These are phyloP conservation scores for Conticribra weissflogii DNA, from an alignment of 108 stramenopile genomes.

Conservation along the genomic window DNA sequence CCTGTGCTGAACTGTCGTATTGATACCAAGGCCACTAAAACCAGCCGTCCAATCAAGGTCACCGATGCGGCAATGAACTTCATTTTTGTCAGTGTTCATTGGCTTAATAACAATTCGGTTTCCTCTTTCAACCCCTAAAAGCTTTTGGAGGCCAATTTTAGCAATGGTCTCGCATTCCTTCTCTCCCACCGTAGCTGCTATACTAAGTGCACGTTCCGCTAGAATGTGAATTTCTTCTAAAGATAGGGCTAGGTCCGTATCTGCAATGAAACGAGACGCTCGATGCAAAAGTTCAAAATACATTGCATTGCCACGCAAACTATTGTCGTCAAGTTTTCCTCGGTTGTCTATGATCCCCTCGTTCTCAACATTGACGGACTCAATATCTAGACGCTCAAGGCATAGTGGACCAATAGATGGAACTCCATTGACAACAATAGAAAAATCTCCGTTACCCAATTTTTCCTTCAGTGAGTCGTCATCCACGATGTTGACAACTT, in stretches of 20 bases:
- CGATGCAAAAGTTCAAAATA: not conserved
- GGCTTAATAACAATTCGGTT: not conserved
- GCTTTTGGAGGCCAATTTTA: not conserved
- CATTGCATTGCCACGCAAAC: not conserved
- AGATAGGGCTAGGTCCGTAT: not conserved
- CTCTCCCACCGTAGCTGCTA: not conserved
- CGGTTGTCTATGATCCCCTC: not conserved
- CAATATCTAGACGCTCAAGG: not conserved
- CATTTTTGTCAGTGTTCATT: not conserved
- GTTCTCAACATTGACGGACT: not conserved
- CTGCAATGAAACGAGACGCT: not conserved
- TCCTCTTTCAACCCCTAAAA: not conserved
- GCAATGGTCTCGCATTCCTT: not conserved
- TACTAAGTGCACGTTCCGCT: not conserved
- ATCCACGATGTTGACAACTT: no score
- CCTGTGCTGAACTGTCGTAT: not conserved
- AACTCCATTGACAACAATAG: not conserved
- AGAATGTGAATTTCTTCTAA: not conserved
- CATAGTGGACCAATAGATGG: not conserved
- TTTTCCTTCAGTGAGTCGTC: not conserved
- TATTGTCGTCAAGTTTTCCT: not conserved
- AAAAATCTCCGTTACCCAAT: not conserved
- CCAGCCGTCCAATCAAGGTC: not conserved
- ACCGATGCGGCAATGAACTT: not conserved
- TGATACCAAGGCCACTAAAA: not conserved